Base-by-base conservation (phyloP, 2,329 filamentous ascomycete species). In the Beauveria sp. region DNA sequence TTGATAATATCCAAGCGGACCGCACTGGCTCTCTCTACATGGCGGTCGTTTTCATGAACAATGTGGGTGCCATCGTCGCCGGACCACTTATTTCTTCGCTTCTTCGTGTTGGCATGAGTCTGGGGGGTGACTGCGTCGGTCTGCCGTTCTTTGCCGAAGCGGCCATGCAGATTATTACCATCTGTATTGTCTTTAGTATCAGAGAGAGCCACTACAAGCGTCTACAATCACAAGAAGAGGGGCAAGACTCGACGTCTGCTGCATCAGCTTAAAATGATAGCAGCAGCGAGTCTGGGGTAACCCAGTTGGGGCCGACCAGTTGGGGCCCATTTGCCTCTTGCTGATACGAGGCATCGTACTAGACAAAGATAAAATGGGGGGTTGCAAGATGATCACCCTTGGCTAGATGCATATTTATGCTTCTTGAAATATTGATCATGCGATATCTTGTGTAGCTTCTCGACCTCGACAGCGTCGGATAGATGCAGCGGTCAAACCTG, bases 111-210 rank as follows among this genome's bases (percentile, higher is more conserved):
- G 60, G 54, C 6, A 57, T 62, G 46, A 57, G 42, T 20, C 30
- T 55, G 10, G 60, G 60, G 3, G 55, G 55, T 2, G 40, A 58
- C 22, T 62, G 60, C 54, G 34, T 58, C 22, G 60, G 60, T 10
- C 22, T 62, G n/a, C 53, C 60, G 10, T 62, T 62, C 30, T 46
- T 62, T 30, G 24, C 38, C 34, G 60, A 55, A 28, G 60, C 40
- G 4, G 30, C 24, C 4, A 26, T 62, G 1, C 60, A 62, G 20
- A 26, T 58, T 16, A 42, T 62, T 38, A 55, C 60, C 5, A 55
- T 57, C 5, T n/a, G 30, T 20, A 62, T 62, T 26, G 60, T 62
- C 9, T 58, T 61, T 53, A 61, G 58, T 26, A 55, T 50, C 12
- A 47, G 28, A 12, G 43, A 54, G 22, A 55, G 34, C 22, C 47